Conservation (phyloP, 2,329 filamentous ascomycete species). For the Arthrobotrys sinensis region DNA sequence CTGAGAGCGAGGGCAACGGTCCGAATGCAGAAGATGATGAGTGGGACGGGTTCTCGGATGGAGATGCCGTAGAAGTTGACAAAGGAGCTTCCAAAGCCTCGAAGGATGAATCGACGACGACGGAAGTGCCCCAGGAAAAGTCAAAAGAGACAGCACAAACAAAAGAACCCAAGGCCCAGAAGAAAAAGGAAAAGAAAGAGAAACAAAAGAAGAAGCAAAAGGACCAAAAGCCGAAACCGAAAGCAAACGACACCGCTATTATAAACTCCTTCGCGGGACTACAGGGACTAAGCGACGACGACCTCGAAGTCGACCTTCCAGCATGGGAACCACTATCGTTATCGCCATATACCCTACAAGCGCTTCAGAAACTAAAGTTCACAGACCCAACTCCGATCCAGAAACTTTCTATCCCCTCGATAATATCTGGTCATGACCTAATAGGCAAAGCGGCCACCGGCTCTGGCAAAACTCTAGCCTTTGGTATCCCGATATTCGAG, state of each 20-base stretch:
- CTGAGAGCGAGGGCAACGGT: conserved; percentile 64
- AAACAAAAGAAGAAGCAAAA: conserved; percentile 62
- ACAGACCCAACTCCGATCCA: conserved; percentile 87
- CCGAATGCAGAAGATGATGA: conserved; percentile 64
- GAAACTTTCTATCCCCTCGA: conserved; percentile 81
- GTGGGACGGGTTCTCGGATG: conserved; percentile 66
- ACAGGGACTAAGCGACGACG: conserved; percentile 66
- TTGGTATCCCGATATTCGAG: conserved; percentile 93
- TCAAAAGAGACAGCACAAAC: conserved; percentile 65
- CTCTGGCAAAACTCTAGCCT: conserved; percentile 96
- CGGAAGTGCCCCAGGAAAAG: background rate
- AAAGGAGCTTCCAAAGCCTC: background rate
- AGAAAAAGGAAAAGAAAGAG: conserved; percentile 20
- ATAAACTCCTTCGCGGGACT: conserved; percentile 62
- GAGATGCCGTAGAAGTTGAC: conserved; percentile 65
- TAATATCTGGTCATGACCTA: conserved; percentile 87
- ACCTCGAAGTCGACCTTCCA: conserved; percentile 76
- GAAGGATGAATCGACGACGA: background rate
- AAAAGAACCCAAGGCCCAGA: conserved; percentile 61
- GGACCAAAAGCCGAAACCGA: conserved; percentile 62
- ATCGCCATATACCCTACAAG: conserved; percentile 79
- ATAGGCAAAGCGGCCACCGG: conserved; percentile 97
- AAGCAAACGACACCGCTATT: conserved; percentile 20
- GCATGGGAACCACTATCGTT: conserved; percentile 83
- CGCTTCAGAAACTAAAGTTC: conserved; percentile 85